Percentiles rank a stretch among this genome's conserved stretches.
Evolutionary conservation across 1,284 basidiomycete species (phyloP).

Genomic region (Pseudozyma sp.): DNA sequence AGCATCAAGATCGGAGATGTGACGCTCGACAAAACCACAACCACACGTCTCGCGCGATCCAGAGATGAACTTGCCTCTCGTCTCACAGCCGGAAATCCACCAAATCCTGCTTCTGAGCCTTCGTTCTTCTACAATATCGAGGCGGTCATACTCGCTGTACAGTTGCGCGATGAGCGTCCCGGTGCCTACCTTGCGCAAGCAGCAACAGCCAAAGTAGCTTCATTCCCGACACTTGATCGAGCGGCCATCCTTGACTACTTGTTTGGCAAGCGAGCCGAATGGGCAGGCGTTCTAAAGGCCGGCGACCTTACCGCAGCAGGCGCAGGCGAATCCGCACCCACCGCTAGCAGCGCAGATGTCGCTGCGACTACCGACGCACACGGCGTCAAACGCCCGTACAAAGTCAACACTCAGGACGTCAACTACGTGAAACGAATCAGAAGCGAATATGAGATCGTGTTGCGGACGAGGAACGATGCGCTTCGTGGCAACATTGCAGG

Average conservation of each 20-base stretch:
- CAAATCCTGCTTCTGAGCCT: constrained; percentile 39
- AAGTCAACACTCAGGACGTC: constrained; percentile 58
- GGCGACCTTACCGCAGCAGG: constrained; percentile 19
- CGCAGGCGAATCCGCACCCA: constrained; percentile 4
- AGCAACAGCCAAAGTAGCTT: constrained; percentile 51
- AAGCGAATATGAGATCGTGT: constrained; percentile 53
- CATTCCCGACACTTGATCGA: constrained; percentile 60
- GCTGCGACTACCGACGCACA: constrained; percentile 16
- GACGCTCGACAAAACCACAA: constrained; percentile 13
- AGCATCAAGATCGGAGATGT: constrained; percentile 25
- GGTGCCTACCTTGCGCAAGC: constrained; percentile 64
- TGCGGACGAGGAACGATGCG: constrained; percentile 59
- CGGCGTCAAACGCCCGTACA: constrained; percentile 58
- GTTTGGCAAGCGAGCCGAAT: constrained; percentile 54
- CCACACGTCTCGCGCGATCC: constrained; percentile 48
- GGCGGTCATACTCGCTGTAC: constrained; percentile 61
- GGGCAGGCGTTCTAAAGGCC: constrained; percentile 53
- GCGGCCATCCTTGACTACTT: constrained; percentile 61
- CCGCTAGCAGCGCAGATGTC: constrained; percentile 15
- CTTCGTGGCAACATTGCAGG: constrained; percentile 47
- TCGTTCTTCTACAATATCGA: constrained; percentile 56
- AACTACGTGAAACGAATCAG: constrained; percentile 64
- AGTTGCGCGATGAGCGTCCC: constrained; percentile 56
- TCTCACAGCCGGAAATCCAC: constrained; percentile 22
- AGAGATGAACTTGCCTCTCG: constrained; percentile 35